Conservation (phyloP, 768 basidiomycete species). For the Hysterangium stoloniferum region DNA sequence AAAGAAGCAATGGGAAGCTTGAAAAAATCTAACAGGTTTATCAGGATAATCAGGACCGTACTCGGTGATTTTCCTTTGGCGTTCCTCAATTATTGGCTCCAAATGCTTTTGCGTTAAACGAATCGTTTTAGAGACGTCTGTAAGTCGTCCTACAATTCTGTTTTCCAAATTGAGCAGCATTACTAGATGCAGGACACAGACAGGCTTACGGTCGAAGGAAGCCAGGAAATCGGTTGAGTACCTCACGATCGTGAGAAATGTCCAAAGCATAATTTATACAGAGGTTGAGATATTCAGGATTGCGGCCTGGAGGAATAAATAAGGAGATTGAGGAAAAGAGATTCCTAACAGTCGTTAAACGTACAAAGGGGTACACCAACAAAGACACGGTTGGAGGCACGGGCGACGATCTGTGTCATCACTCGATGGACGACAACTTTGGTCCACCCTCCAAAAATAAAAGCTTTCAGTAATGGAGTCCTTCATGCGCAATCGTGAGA, state of each 20-base stretch:
- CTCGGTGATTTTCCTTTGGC: constrained; percentile 23
- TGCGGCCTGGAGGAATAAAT: not conserved
- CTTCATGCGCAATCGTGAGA: not conserved
- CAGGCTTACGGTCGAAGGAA: constrained; percentile 12
- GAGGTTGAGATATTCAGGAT: constrained; percentile 7
- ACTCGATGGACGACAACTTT: constrained; percentile 20
- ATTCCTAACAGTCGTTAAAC: not conserved
- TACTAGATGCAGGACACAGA: not conserved
- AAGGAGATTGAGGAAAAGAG: not conserved
- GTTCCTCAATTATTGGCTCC: constrained; percentile 26
- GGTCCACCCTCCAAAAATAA: constrained; percentile 24
- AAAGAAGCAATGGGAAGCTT: not conserved
- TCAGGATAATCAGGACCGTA: constrained; percentile 25
- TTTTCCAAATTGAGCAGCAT: not conserved
- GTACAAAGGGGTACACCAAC: constrained; percentile 12
- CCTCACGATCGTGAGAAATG: not conserved
- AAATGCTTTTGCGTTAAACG: constrained; percentile 19
- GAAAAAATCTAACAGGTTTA: constrained; percentile 25
- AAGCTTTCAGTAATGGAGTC: not conserved
- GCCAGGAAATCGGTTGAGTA: not conserved
- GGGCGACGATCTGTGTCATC: constrained; percentile 16
- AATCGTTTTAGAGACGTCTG: not conserved
- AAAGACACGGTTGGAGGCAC: constrained; percentile 10
- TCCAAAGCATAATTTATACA: not conserved
- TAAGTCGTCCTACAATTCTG: not conserved